phyloP scores from a whole-genome alignment of 345 rosid genomes.

The Hirschfeldia incana region DNA sequence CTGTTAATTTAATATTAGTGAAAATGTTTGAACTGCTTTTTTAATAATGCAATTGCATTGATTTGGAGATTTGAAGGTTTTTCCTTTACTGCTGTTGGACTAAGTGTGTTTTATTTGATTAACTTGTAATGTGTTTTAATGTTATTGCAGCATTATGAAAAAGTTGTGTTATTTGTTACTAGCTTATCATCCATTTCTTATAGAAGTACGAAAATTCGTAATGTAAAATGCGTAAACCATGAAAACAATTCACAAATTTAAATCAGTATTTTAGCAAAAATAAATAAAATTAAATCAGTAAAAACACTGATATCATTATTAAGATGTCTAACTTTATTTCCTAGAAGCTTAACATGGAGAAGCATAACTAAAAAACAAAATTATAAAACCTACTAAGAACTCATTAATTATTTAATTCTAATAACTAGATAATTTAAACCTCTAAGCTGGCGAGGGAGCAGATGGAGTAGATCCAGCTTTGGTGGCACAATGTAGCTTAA shows the following conservation, averaged over 20 bases:
- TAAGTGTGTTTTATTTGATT: slow-evolving; percentile 13
- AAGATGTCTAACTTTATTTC: background rate
- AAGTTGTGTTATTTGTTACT: background rate
- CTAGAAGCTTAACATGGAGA: background rate
- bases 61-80: slow-evolving; percentile 21
- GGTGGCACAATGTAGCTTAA: slow-evolving; percentile 29
- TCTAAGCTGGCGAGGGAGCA: slow-evolving; percentile 34
- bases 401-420: background rate
- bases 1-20: slow-evolving; percentile 32
- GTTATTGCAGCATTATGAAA: slow-evolving; percentile 2
- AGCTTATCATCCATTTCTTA: background rate
- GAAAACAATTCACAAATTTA: background rate
- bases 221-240: background rate
- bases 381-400: background rate
- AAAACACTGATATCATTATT: slow-evolving; percentile 10
- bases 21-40: slow-evolving; percentile 5
- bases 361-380: background rate
- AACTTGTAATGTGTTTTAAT: slow-evolving; percentile 7
- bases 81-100: slow-evolving; percentile 7
- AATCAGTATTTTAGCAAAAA: no score
- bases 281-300: background rate
- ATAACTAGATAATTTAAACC: background rate
- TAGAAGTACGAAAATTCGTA: background rate
- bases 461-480: slow-evolving; percentile 21
- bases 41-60: slow-evolving; percentile 28